Base-by-base conservation (phyloP, 2,329 filamentous ascomycete genomes). In the Arthrobotrys sphaeroides region DNA sequence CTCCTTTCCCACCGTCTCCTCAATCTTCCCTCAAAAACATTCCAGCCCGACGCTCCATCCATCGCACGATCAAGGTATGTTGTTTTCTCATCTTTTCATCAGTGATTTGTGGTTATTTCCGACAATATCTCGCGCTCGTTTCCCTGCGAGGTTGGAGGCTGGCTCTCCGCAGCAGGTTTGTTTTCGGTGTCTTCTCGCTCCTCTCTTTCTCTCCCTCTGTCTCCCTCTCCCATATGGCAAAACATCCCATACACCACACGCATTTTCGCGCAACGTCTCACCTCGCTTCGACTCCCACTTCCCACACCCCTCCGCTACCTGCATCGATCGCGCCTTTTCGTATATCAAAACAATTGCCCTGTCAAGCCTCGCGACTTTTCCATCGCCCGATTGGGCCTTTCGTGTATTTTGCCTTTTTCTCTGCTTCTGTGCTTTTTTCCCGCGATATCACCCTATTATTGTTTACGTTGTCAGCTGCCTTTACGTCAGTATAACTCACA, bases 11-110 rank as follows among this genome's bases (percentile, higher is more conserved):
- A 61, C 49, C 59, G 42, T 60, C 31, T 18, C 60, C 65, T 62
- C 60, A 38, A 33, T 53, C 53, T 43, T n/a, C 61, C 36, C 49
- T 60, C 42, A 33, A 73, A 73, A 69, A 70, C 49, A n/a, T 69
- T 24, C 38, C 72, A 33, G 64, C 36, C 53, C 31, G 47, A 59
- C 38, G 22, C 59, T 72, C 22, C 38, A 43, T 16, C 43, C 43
- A 65, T 55, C 51, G 38, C 16, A 28, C 55, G n/a, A 42, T 70
- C 68, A 20, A 74, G 74, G 72, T 75, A 75, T 75, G 72, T 75
- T 13, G 59, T 75, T 75, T 75, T 65, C 40, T 26, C 22, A 22
- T 13, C 36, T 62, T 70, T 62, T 67, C 65, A 64, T 68, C 72
- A 70, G 47, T 69, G 28, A 40, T 75, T 69, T 69, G 72, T 59